Conservation (phyloP, 768 basidiomycete species). For the Trametes cinnabarina region DNA sequence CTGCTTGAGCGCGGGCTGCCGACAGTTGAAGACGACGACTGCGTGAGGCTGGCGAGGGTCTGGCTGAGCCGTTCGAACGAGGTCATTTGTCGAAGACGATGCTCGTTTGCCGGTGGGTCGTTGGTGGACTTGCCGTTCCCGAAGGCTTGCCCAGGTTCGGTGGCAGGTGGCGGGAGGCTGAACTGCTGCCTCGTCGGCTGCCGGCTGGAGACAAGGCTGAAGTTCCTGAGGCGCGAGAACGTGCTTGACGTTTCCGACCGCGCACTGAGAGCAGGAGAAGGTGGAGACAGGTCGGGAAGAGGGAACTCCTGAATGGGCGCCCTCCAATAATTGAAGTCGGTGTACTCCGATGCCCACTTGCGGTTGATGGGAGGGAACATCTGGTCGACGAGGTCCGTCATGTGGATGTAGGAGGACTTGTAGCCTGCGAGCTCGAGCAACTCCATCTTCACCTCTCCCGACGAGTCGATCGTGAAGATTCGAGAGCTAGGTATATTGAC, state of each 20-base stretch:
- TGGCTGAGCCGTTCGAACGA: conserved; percentile 71
- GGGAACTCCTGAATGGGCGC: conserved; percentile 71
- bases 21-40: conserved; percentile 37
- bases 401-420: conserved; percentile 97
- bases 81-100: conserved; percentile 66
- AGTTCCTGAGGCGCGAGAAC: conserved; percentile 71
- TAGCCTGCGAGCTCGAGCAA: conserved; percentile 94
- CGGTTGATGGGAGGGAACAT: conserved; percentile 97
- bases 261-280: conserved; percentile 92
- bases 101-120: conserved; percentile 21
- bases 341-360: conserved; percentile 86
- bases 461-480: conserved; percentile 96
- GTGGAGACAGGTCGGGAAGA: conserved; percentile 78
- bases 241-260: conserved; percentile 85
- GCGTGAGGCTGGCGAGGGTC: conserved; percentile 50
- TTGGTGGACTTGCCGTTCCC: background rate
- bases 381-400: conserved; percentile 99
- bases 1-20: conserved; percentile 56
- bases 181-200: conserved; percentile 30
- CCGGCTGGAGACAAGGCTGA: conserved; percentile 64
- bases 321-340: conserved; percentile 98
- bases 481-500: conserved; percentile 92
- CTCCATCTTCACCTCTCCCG: conserved; percentile 96
- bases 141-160: conserved; percentile 8
- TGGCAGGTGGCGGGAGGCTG: conserved; percentile 34